Percentiles rank a stretch among this genome's conserved stretches.
Conservation (phyloP, 2,329 filamentous ascomycete genomes). For the Malbranchea zuffiana region DNA sequence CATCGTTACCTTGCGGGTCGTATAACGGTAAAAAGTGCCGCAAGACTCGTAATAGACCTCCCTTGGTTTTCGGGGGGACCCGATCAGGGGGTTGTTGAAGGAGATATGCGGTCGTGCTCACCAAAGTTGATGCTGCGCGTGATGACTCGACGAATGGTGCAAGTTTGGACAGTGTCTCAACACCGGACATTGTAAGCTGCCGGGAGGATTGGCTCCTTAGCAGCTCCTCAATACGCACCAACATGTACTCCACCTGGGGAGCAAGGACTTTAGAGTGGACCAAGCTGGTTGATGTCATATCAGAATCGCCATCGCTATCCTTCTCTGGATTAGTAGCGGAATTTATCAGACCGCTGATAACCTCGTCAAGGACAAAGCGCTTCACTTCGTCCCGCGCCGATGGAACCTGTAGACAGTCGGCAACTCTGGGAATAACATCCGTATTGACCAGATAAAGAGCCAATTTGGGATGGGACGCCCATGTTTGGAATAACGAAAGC, state of each 20-base stretch:
- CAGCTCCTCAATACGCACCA: conserved; percentile 43
- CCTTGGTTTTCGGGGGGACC: conserved; percentile 74
- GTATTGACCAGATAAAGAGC: conserved; percentile 58
- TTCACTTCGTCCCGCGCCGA: conserved; percentile 83
- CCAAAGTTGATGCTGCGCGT: conserved; percentile 57
- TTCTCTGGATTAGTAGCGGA: conserved; percentile 41
- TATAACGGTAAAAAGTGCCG: conserved; percentile 66
- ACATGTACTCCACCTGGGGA: conserved; percentile 55
- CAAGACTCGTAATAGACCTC: conserved; percentile 65
- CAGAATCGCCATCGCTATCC: conserved; percentile 38
- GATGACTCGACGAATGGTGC: conserved; percentile 57
- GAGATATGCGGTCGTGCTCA: conserved; percentile 69
- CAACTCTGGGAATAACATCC: conserved; percentile 55
- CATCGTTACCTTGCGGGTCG: conserved; percentile 44
- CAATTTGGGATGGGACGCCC: conserved; percentile 58
- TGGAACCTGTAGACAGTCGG: conserved; percentile 58
- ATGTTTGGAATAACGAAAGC: conserved; percentile 68
- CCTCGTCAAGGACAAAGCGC: conserved; percentile 60
- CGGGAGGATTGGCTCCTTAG: conserved; percentile 54
- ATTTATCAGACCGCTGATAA: conserved; percentile 59
- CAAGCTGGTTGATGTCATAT: conserved; percentile 31
- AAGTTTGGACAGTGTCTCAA: conserved; percentile 67
- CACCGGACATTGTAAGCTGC: conserved; percentile 65
- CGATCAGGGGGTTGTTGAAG: conserved; percentile 73
- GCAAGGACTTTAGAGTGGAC: conserved; percentile 29